Percentiles rank a stretch among this genome's conserved stretches.
phyloP scores from a whole-genome alignment of 257 asterid species.

The Lycium ferocissimum region DNA sequence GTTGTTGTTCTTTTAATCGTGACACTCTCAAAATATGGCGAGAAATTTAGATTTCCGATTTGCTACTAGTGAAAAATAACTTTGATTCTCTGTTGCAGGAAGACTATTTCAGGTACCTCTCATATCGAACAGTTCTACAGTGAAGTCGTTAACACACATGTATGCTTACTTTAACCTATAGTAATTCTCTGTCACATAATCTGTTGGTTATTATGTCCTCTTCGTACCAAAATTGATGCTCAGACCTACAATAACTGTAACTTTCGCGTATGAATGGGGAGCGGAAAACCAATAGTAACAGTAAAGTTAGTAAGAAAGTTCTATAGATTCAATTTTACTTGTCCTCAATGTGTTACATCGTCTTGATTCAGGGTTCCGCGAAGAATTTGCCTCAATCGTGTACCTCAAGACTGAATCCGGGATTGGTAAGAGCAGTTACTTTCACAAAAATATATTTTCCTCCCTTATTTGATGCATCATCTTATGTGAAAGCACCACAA shows the following conservation, averaged over 20 bases:
- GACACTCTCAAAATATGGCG: too few species aligned
- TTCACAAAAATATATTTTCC: neutral
- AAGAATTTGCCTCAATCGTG: slow-evolving; percentile 70
- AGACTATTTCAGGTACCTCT: slow-evolving; percentile 68
- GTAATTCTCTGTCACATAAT: neutral
- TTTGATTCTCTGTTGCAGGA: slow-evolving; percentile 49
- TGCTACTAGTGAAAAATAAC: neutral
- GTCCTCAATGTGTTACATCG: neutral
- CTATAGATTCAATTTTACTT: neutral
- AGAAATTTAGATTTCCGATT: neutral
- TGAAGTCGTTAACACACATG: slow-evolving; percentile 79
- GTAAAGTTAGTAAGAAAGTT: neutral
- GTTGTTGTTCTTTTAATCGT: neutral
- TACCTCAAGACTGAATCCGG: slow-evolving; percentile 69
- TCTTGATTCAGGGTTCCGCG: slow-evolving; percentile 71
- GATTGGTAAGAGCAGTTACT: slow-evolving; percentile 62
- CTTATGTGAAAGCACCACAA: slow-evolving; percentile 8
- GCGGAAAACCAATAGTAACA: neutral
- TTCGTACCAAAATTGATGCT: neutral
- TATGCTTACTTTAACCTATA: slow-evolving; percentile 36
- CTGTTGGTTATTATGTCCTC: neutral
- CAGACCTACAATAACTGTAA: neutral
- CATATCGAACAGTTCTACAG: slow-evolving; percentile 66
- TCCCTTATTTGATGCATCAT: neutral
- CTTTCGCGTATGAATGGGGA: neutral